Conservation (phyloP, 208 protist genomes). For the Porcisia hertigi region DNA sequence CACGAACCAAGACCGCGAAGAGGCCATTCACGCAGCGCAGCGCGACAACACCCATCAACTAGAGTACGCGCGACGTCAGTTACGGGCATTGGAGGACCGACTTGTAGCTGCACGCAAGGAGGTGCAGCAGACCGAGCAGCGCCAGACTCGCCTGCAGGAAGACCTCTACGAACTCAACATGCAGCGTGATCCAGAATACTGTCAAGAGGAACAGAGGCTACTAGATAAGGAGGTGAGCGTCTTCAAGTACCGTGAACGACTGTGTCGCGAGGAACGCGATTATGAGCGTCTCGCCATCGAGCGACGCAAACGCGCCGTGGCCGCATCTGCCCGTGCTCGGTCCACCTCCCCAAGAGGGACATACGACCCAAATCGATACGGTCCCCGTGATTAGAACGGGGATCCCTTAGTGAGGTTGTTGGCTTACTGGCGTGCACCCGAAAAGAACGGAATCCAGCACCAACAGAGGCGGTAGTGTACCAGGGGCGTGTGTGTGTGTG, state of each 20-base stretch:
- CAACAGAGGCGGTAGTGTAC: background rate
- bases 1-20: slow-evolving; percentile 56
- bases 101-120: slow-evolving; percentile 42
- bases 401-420: background rate
- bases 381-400: slow-evolving; percentile 24
- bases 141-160: slow-evolving; percentile 41
- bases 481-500: background rate
- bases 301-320: slow-evolving; percentile 38
- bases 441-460: background rate
- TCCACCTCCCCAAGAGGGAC: slow-evolving; percentile 23
- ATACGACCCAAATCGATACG: slow-evolving; percentile 28
- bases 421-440: background rate
- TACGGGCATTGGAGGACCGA: slow-evolving; percentile 48
- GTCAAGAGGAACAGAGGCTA: slow-evolving; percentile 67
- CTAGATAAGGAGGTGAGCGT: slow-evolving; percentile 83
- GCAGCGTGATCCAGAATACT: slow-evolving; percentile 46
- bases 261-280: slow-evolving; percentile 66
- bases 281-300: slow-evolving; percentile 75
- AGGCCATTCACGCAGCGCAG: slow-evolving; percentile 52
- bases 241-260: slow-evolving; percentile 69
- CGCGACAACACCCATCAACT: slow-evolving; percentile 37
- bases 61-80: slow-evolving; percentile 38
- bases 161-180: slow-evolving; percentile 53
- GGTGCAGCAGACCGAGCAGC: slow-evolving; percentile 40
- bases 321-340: slow-evolving; percentile 14